Percentiles rank a stretch among this genome's conserved stretches.
Evolutionary conservation across 208 protist genomes (phyloP).

Genomic region (Zelonia costaricensis): DNA sequence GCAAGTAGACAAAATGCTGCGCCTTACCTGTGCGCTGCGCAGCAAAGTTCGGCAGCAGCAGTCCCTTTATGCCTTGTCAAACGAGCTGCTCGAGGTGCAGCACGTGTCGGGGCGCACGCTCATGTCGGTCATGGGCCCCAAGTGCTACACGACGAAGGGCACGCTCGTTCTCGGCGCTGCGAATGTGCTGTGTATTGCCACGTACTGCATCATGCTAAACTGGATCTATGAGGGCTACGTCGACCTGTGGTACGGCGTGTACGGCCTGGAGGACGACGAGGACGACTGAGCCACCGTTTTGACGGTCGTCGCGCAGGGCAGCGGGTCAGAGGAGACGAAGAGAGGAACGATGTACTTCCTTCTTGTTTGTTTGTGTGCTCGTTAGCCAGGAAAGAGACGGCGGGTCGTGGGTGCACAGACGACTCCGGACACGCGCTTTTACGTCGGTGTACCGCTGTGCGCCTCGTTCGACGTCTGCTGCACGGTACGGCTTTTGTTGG

Average conservation of each 20-base stretch:
- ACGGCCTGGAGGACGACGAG: slow-evolving; percentile 64
- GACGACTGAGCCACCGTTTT: slow-evolving; percentile 30
- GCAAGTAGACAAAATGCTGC: too few relatives aligned
- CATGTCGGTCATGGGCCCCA: slow-evolving; percentile 26
- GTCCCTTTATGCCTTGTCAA: slow-evolving; percentile 7
- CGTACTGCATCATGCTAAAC: slow-evolving; percentile 79
- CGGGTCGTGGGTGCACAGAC: too few relatives aligned
- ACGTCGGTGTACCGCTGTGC: too few relatives aligned
- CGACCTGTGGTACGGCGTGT: slow-evolving; percentile 81
- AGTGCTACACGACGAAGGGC: slow-evolving; percentile 20
- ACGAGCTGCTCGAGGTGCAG: slow-evolving; percentile 19
- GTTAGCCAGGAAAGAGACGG: too few relatives aligned
- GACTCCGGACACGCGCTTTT: too few relatives aligned
- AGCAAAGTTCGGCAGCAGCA: neutral
- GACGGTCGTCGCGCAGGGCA: neutral
- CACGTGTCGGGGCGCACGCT: slow-evolving; percentile 19
- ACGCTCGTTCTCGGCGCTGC: slow-evolving; percentile 27
- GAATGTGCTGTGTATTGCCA: slow-evolving; percentile 49
- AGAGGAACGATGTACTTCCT: neutral
- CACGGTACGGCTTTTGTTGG: too few relatives aligned
- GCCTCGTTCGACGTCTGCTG: too few relatives aligned
- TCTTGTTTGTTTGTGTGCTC: too few relatives aligned
- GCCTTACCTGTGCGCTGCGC: slow-evolving; percentile 1
- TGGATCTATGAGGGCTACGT: slow-evolving; percentile 83
- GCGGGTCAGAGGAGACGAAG: neutral